These are phyloP conservation scores for Galerina sulciceps DNA, from an alignment of 768 basidiomycete genomes.

Conservation along the genomic window DNA sequence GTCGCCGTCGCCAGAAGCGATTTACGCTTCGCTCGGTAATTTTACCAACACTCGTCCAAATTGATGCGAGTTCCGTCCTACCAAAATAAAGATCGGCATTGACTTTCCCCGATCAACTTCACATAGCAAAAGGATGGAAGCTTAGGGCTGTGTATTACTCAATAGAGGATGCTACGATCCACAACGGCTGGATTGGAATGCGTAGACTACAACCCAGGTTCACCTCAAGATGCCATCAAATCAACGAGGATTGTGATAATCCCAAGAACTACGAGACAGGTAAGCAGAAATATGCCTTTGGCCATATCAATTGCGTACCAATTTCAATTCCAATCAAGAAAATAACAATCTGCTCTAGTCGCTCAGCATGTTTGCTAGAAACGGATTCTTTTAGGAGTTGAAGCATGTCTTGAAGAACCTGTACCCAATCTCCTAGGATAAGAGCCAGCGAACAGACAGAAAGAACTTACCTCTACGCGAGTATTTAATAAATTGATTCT, in stretches of 20 bases:
- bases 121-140: background rate
- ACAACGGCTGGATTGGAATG: background rate
- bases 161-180: constrained; percentile 1
- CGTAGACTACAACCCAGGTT: background rate
- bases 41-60: background rate
- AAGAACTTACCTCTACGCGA: constrained; percentile 76
- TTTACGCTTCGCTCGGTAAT: background rate
- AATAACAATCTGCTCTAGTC: constrained; percentile 92
- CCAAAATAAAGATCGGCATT: background rate
- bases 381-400: constrained; percentile 94
- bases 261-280: constrained; percentile 65
- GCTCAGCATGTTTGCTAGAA: constrained; percentile 87
- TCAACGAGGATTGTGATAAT: constrained; percentile 92
- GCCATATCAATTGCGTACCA: constrained; percentile 43
- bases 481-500: constrained; percentile 92
- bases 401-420: constrained; percentile 97
- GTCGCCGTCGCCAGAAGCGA: too few relatives aligned
- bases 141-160: background rate
- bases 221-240: constrained; percentile 48
- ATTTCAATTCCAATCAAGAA: constrained; percentile 90
- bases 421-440: constrained; percentile 5
- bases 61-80: background rate
- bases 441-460: background rate
- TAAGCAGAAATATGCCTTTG: background rate
- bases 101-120: background rate